phyloP scores from a whole-genome alignment of 2,329 filamentous ascomycete genomes.

The Talaromyces sp. region DNA sequence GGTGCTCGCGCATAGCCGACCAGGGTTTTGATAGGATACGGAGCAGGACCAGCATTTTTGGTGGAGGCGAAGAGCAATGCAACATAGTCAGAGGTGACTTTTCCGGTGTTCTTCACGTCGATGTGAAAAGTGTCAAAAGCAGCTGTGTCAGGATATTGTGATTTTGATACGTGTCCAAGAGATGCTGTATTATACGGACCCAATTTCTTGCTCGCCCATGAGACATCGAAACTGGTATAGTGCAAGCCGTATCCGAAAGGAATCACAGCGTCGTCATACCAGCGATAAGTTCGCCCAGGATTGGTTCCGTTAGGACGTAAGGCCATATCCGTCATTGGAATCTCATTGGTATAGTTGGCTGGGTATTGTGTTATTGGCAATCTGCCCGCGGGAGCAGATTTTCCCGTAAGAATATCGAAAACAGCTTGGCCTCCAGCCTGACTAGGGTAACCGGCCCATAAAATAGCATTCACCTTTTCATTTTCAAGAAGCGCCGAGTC shows the following conservation, averaged over 20 bases:
- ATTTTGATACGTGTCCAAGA: slow-evolving; percentile 16
- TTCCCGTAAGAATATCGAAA: slow-evolving; percentile 36
- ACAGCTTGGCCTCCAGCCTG: slow-evolving; percentile 38
- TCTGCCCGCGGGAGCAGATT: slow-evolving; percentile 35
- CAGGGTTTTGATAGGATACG: slow-evolving; percentile 35
- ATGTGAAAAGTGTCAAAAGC: slow-evolving; percentile 29
- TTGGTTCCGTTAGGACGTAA: slow-evolving; percentile 29
- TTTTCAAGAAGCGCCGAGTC: slow-evolving; percentile 33
- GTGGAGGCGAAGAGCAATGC: slow-evolving; percentile 32
- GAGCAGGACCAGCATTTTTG: slow-evolving; percentile 29
- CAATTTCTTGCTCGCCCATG: neutral
- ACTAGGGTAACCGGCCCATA: slow-evolving; percentile 41
- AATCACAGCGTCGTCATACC: slow-evolving; percentile 35
- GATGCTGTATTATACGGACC: slow-evolving; percentile 8
- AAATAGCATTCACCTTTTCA: slow-evolving; percentile 30
- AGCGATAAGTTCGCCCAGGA: slow-evolving; percentile 40
- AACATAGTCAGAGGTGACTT: slow-evolving; percentile 33
- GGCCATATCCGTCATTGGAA: slow-evolving; percentile 35
- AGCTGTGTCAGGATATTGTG: slow-evolving; percentile 24
- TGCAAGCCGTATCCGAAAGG: slow-evolving; percentile 40
- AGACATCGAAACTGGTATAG: slow-evolving; percentile 36
- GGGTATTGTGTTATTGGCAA: slow-evolving; percentile 36
- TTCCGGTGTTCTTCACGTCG: slow-evolving; percentile 32
- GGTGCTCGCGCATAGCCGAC: slow-evolving; percentile 28
- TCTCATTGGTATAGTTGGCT: slow-evolving; percentile 39